These are phyloP conservation scores for Tilletia setariae DNA, from an alignment of 1,284 basidiomycete species.

Conservation along the genomic window DNA sequence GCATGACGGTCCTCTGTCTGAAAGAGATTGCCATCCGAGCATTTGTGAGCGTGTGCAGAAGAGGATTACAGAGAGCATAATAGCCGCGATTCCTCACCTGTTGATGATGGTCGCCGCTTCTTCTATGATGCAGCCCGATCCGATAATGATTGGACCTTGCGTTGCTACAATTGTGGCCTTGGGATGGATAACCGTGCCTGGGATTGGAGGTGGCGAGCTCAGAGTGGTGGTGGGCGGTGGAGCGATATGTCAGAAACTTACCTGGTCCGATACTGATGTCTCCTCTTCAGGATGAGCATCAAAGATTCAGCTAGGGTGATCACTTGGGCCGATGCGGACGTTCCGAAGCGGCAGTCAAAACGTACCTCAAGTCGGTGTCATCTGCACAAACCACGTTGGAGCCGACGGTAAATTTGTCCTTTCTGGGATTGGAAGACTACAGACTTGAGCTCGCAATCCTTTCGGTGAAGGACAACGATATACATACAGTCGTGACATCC, in stretches of 20 bases:
- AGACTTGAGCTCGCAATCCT: neutral
- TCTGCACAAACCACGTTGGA: slow-evolving; percentile 35
- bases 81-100: slow-evolving; percentile 58
- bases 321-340: neutral
- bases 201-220: neutral
- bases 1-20: slow-evolving; percentile 60
- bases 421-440: slow-evolving; percentile 18
- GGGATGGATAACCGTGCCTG: slow-evolving; percentile 77
- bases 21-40: neutral
- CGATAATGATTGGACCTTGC: slow-evolving; percentile 80
- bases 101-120: slow-evolving; percentile 84
- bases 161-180: slow-evolving; percentile 85
- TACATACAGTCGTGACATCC: slow-evolving; percentile 8
- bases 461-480: too few species aligned
- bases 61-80: too few species aligned
- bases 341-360: too few species aligned
- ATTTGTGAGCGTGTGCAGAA: too few species aligned
- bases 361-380: slow-evolving; percentile 32
- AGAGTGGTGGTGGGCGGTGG: too few species aligned
- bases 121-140: slow-evolving; percentile 82
- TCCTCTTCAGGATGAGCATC: slow-evolving; percentile 18
- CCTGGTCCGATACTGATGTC: slow-evolving; percentile 40
- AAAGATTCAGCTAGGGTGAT: neutral
- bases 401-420: slow-evolving; percentile 39
- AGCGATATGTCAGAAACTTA: neutral